Evolutionary conservation across 371 early-diverging fungal species (phyloP), one percentile per base, ranked within the genome.

Genomic region (Mortierella sp.): DNA sequence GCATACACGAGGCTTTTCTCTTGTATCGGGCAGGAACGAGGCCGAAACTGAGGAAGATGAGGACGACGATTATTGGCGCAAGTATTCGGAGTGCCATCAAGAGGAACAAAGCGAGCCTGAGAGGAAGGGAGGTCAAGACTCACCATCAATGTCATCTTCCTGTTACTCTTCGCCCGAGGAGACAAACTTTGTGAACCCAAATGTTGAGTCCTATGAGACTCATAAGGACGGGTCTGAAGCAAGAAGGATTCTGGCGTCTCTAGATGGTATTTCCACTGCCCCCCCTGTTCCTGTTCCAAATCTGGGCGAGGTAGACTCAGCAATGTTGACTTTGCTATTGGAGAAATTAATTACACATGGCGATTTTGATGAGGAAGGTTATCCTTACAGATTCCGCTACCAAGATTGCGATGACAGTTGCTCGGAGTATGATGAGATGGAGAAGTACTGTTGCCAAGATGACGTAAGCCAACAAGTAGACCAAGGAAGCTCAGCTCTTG

Each of bases 21-120:
- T 12, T 19, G 28, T 43, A n/a, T 42, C 66, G 37, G 51, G 15
- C 51, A 19, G 8, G 31, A 58, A 19, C 40, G n/a, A 23, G 29
- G 35, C 26, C 10, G 61, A 54, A 19, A 19, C n/a, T 26, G 68
- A 65, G 10, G 62, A 54, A 22, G 66, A 66, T 12, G 76, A 66
- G 15, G 76, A 76, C 17, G 70, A 76, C 10, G 69, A 64, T 8
- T 76, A 76, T 54, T 76, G 75, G 75, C 17, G 61, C n/a, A 74
- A 74, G 60, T 74, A 74, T 26, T 43, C 29, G 13, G 42, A 37
- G 42, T 53, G 29, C 6, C 64, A 29, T n/a, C 34, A 61, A 12
- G 68, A 66, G 17, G 66, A 66, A n/a, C 47, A 43, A 51, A 26
- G 12, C 26, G 49, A 43, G 29, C 29, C 65, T 8, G 35, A 60